Evolutionary conservation across 2,329 filamentous ascomycete species (phyloP), one percentile per base, ranked within the genome.

Genomic region (Phialophora macrospora): DNA sequence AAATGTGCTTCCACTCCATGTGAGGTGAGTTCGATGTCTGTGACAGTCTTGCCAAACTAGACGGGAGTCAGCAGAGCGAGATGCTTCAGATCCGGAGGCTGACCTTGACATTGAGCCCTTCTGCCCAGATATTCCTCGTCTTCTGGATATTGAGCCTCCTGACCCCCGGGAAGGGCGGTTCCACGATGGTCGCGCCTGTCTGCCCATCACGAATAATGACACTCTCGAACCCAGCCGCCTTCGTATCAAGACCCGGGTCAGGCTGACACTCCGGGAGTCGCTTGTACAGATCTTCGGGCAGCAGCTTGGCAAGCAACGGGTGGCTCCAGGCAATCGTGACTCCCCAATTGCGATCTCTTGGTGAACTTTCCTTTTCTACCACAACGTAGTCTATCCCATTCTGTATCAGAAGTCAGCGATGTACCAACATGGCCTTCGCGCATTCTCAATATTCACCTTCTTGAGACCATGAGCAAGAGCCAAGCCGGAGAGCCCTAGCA

Each of bases 81-180:
- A 32, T 22, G 52, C 8, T 14, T 44, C 22, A 28, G 48, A 32
- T 26, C 8, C 20, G 48, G 3, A 54, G 17, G 52, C 61, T 28
- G 14, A 65, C 68, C 61, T 70, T 60, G 56, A 66, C 62, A 46
- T 68, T 65, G 7, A 80, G 70, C 26, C 77, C 74, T 6, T 80
- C 54, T 0, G 73, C 74, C 51, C 72, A 73, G 0, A 74, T 68
- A 46, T 62, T 70, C 70, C 80, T 78, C 4, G 80, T 70, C 8
- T 76, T 55, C 26, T 77, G 72, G 51, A 78, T 78, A 1, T 77
- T 80, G 14, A 74, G 62, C 28, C 77, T 76, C 63, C 75, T 75
- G 64, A 75, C 76, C 12, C 72, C 65, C 0, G 65, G 63, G 20
- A 70, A 70, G 2, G 60, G 72, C 1, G 75, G 74, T 24, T 72